Conservation (phyloP, 2,329 filamentous ascomycete genomes). For the Talaromyces pinophilus region DNA sequence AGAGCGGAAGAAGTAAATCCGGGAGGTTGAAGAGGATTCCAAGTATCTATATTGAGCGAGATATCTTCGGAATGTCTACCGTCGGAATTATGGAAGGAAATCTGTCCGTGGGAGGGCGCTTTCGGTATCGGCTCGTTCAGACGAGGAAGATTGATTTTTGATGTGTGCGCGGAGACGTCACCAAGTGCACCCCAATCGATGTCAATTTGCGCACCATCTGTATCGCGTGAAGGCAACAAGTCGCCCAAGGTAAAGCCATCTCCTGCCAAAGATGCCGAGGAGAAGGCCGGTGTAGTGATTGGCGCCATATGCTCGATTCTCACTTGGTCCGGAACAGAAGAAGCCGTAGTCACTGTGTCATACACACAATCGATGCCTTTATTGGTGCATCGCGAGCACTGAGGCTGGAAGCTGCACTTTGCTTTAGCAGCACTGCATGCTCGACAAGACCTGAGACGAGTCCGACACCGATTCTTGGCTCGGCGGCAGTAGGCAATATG, state of each 20-base stretch:
- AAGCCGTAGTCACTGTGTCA: not conserved
- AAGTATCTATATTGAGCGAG: not conserved
- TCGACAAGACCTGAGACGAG: slow-evolving; percentile 6
- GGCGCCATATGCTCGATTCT: too few species aligned
- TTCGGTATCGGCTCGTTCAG: not conserved
- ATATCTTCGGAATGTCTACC: not conserved
- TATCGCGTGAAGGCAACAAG: not conserved
- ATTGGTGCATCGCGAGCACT: slow-evolving; percentile 7
- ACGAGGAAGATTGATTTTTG: not conserved
- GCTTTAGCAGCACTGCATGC: slow-evolving; percentile 13
- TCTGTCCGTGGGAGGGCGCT: too few species aligned
- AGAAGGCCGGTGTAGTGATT: not conserved
- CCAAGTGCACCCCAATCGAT: slow-evolving; percentile 5
- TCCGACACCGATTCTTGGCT: not conserved
- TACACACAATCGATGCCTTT: slow-evolving; percentile 10
- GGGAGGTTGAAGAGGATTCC: not conserved
- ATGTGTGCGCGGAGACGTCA: not conserved
- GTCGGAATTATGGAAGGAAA: not conserved
- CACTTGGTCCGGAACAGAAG: too few species aligned
- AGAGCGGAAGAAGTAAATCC: not conserved
- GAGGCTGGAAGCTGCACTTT: slow-evolving; percentile 15
- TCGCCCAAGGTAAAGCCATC: not conserved
- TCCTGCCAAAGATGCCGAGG: not conserved
- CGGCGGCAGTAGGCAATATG: slow-evolving; percentile 13
- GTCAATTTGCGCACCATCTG: not conserved